Percentiles rank a stretch among this genome's conserved stretches.
Conservation (phyloP, 2,329 filamentous ascomycete genomes). For the Xylariaceae sp. region DNA sequence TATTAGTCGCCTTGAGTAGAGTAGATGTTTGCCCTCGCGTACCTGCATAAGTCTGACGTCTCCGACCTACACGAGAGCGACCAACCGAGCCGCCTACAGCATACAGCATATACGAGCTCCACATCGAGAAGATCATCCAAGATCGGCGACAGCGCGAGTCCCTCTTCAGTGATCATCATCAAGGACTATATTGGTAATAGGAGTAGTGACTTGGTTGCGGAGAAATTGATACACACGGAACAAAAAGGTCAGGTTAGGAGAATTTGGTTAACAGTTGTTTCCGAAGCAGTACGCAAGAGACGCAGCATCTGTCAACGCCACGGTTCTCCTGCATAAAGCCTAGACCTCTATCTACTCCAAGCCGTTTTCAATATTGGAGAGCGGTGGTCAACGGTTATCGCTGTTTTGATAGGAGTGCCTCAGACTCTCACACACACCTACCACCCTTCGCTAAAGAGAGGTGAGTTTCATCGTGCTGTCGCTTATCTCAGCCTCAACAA, state of each 20-base stretch:
- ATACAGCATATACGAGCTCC: conserved; percentile 11
- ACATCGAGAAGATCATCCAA: conserved; percentile 10
- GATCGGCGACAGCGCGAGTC: too few relatives aligned
- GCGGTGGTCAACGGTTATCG: conserved; percentile 6
- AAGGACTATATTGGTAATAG: too few relatives aligned
- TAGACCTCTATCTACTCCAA: too few relatives aligned
- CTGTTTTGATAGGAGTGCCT: conserved; percentile 1
- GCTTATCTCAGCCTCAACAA: conserved; percentile 29
- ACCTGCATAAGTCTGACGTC: conserved; percentile 27
- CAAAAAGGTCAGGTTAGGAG: too few relatives aligned
- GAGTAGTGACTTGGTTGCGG: too few relatives aligned
- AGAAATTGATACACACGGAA: too few relatives aligned
- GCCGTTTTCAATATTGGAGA: conserved; percentile 5
- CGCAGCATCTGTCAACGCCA: neutral
- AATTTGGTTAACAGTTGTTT: too few relatives aligned
- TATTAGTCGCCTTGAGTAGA: too few relatives aligned
- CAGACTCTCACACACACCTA: neutral
- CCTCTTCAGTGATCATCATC: conserved; percentile 11
- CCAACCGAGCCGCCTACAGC: conserved; percentile 9
- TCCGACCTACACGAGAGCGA: neutral
- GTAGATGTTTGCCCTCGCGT: conserved; percentile 4
- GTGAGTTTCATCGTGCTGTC: conserved; percentile 19
- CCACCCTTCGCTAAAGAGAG: conserved; percentile 5
- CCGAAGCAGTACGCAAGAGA: too few relatives aligned
- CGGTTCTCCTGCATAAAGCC: conserved; percentile 6